Conservation (phyloP, 129 eudicot species). For the Lonicera japonica region DNA sequence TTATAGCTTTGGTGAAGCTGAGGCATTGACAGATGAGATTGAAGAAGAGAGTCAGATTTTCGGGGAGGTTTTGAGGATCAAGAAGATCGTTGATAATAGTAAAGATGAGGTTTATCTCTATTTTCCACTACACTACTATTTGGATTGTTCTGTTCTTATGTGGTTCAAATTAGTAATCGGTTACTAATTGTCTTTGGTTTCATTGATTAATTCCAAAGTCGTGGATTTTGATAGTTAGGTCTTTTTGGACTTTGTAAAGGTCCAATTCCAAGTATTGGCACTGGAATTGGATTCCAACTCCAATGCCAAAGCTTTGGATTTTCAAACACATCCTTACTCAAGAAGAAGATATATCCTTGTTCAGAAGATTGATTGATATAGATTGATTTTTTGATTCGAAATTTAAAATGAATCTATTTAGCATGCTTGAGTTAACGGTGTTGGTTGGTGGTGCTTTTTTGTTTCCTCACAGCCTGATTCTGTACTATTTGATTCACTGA, state of each 20-base stretch:
- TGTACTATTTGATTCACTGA: constrained; percentile 51
- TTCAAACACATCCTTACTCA: too few species aligned
- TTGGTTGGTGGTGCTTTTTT: too few species aligned
- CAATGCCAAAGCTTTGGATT: too few species aligned
- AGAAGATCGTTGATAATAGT: constrained; percentile 53
- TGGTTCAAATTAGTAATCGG: too few species aligned
- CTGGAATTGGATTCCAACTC: too few species aligned
- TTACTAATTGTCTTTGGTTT: neutral
- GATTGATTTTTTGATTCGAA: neutral
- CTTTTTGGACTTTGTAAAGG: too few species aligned
- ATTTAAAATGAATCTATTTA: too few species aligned
- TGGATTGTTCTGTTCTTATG: neutral
- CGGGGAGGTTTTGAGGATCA: constrained; percentile 74
- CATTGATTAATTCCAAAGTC: too few species aligned
- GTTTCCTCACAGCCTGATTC: constrained; percentile 65
- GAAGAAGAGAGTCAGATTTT: constrained; percentile 46
- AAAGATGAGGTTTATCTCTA: constrained; percentile 54
- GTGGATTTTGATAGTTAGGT: too few species aligned
- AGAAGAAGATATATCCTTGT: too few species aligned
- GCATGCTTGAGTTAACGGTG: too few species aligned
- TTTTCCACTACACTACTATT: constrained; percentile 1
- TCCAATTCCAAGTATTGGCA: too few species aligned
- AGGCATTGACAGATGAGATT: constrained; percentile 78
- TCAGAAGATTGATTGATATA: constrained; percentile 14
- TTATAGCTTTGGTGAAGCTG: constrained; percentile 71